phyloP scores from a whole-genome alignment of 306 rosid genomes.

The Castanea mollissima region DNA sequence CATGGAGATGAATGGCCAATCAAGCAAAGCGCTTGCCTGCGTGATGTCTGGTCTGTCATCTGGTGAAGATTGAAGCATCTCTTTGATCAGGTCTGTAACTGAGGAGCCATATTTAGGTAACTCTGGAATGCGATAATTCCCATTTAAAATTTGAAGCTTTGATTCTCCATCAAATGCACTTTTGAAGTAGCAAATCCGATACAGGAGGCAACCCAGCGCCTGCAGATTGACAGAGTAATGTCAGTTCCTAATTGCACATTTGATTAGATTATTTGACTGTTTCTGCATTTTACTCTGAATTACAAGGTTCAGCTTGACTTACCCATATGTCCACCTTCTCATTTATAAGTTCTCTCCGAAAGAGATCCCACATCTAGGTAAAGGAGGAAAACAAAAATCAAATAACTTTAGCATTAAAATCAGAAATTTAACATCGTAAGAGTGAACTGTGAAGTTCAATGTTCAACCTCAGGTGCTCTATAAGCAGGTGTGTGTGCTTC shows the following conservation, averaged over 20 bases:
- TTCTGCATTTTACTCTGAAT: conserved; percentile 9
- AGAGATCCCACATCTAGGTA: conserved; percentile 94
- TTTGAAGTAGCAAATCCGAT: conserved; percentile 94
- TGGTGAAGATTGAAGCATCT: conserved; percentile 93
- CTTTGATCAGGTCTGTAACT: conserved; percentile 73
- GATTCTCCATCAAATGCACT: conserved; percentile 98
- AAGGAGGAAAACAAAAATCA: conserved; percentile 12
- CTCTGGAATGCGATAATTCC: conserved; percentile 97
- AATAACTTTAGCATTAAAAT: conserved; percentile 3
- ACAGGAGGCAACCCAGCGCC: conserved; percentile 99
- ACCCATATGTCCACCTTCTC: conserved; percentile 99
- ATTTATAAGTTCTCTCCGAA: conserved; percentile 75
- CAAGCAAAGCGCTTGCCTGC: conserved; percentile 99
- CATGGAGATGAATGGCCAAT: conserved; percentile 99
- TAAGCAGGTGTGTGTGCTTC: conserved; percentile 97
- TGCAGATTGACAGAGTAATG: conserved; percentile 31
- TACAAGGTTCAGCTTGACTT: conserved; percentile 34
- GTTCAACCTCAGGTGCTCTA: conserved; percentile 86
- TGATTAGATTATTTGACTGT: conserved; percentile 3
- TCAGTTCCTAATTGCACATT: conserved; percentile 20
- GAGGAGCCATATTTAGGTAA: conserved; percentile 64
- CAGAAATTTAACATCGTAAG: conserved; percentile 2
- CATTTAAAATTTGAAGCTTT: conserved; percentile 93
- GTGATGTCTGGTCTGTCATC: conserved; percentile 99
- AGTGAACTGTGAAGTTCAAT: conserved; percentile 21